These are phyloP conservation scores for Cryptosporidium viatorum DNA, from an alignment of 169 alveolate genomes.

Conservation along the genomic window DNA sequence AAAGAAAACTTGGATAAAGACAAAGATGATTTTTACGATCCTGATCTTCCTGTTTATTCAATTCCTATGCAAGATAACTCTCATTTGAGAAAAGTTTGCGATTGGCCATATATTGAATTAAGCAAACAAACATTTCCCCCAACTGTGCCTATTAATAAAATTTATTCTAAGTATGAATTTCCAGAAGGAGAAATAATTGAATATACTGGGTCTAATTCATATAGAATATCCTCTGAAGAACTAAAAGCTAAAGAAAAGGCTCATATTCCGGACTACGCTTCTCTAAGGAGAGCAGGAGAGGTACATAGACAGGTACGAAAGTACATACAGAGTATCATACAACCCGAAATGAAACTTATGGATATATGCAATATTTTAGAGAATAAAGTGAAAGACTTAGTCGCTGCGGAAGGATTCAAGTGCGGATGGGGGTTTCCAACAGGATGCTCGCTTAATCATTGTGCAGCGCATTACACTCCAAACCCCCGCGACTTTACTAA, in stretches of 20 bases:
- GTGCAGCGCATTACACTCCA: slow-evolving; percentile 99
- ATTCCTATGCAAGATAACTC: slow-evolving; percentile 79
- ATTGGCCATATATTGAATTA: slow-evolving; percentile 81
- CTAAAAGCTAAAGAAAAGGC: slow-evolving; percentile 90
- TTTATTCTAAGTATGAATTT: slow-evolving; percentile 75
- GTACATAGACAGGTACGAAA: slow-evolving; percentile 98
- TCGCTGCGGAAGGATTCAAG: slow-evolving; percentile 94
- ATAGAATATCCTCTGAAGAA: slow-evolving; percentile 90
- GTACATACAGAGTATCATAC: slow-evolving; percentile 93
- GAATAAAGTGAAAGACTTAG: slow-evolving; percentile 93
- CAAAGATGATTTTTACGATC: slow-evolving; percentile 34
- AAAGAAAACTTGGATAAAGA: slow-evolving; percentile 59
- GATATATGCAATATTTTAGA: slow-evolving; percentile 97
- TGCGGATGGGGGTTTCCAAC: slow-evolving; percentile 99
- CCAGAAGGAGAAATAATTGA: slow-evolving; percentile 89
- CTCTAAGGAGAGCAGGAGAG: slow-evolving; percentile 98
- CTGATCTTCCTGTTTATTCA: slow-evolving; percentile 69
- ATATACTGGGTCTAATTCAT: slow-evolving; percentile 88
- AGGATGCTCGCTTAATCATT: slow-evolving; percentile 96
- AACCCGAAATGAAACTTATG: slow-evolving; percentile 94
- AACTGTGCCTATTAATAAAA: slow-evolving; percentile 81
- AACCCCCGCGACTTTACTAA: slow-evolving; percentile 87
- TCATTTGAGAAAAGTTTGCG: slow-evolving; percentile 79
- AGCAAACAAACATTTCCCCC: slow-evolving; percentile 84
- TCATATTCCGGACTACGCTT: slow-evolving; percentile 87